Conservation (phyloP, 2,329 filamentous ascomycete species). For the Cytospora piceae region DNA sequence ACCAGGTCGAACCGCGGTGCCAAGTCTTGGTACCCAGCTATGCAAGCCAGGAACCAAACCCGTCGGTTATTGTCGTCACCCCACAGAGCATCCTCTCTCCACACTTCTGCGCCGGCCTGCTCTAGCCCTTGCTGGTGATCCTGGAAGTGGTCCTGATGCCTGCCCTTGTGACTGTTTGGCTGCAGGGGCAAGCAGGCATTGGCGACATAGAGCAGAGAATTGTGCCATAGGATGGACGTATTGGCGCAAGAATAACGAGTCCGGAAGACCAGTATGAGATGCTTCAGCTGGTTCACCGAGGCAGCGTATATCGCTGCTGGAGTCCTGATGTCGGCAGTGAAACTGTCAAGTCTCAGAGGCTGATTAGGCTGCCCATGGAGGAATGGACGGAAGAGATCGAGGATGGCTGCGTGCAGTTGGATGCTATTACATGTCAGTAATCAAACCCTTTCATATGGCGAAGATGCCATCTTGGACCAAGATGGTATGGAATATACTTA, state of each 20-base stretch:
- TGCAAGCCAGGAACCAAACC: slow-evolving; percentile 37
- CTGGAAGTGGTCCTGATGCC: background rate
- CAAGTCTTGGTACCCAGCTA: slow-evolving; percentile 36
- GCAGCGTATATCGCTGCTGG: slow-evolving; percentile 26
- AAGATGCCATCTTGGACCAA: background rate
- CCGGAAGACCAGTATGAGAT: slow-evolving; percentile 30
- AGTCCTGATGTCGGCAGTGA: slow-evolving; percentile 7
- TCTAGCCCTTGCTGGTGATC: too few species aligned
- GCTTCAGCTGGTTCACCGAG: slow-evolving; percentile 32
- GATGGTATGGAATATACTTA: slow-evolving; percentile 5
- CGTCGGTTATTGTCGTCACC: slow-evolving; percentile 30
- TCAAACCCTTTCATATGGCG: background rate
- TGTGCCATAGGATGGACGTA: slow-evolving; percentile 36
- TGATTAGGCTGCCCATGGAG: background rate
- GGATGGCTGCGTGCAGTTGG: slow-evolving; percentile 28
- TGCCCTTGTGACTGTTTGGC: background rate
- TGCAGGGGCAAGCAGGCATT: slow-evolving; percentile 32
- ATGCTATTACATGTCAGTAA: slow-evolving; percentile 17
- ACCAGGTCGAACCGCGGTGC: slow-evolving; percentile 35
- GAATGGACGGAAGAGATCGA: slow-evolving; percentile 32
- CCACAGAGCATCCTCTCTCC: slow-evolving; percentile 10
- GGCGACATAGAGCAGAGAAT: slow-evolving; percentile 37
- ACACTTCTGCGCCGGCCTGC: background rate
- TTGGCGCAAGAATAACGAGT: slow-evolving; percentile 23
- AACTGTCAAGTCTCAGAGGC: slow-evolving; percentile 1